Base-by-base conservation (phyloP, 2,329 filamentous ascomycete genomes). In the Diplocarpon rosae region DNA sequence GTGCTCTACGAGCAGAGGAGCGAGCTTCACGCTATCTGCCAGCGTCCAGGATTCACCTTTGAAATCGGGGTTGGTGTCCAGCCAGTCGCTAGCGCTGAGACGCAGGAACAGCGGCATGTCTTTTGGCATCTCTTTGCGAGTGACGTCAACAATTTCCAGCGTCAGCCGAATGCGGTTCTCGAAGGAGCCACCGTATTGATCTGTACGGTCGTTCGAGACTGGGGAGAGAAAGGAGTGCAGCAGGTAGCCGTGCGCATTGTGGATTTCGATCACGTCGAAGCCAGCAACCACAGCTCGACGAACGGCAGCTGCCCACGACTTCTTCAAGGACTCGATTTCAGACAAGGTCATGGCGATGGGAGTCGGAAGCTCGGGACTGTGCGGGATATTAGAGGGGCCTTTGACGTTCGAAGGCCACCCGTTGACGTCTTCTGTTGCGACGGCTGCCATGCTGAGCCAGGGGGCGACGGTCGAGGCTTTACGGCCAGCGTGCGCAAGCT, bases 161-260 rank as follows among this genome's bases (percentile, higher is more conserved):
- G 75, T 71, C 6, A 92, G 63, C 0, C 85, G 73, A 0, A 69
- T 74, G 32, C 85, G 75, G 64, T 90, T 89, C 65, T 84, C 80
- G 51, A 83, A 82, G 37, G 67, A 74, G 1, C 81, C 81, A 15
- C 81, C 81, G 54, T 85, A 85, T 45, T 70, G 56, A 57, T 85
- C 81, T 0, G 70, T 83, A 13, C 85, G 72, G 39, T 75, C 66
- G 63, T 92, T 92, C n/a, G 71, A 70, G 0, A 73, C 72, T 0
- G 85, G 83, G 0, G 76, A 79, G 2, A 88, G 48, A 67, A 90
- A 92, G 1, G 68, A 65, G 54, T 80, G 76, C 0, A 90, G 65
- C 0, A 92, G 71, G 59, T 89, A 92, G 1, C 85, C 85, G 56
- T 92, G 85, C 0, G 85, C 86, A 53, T 73, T 75, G 65, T 92